phyloP scores from a whole-genome alignment of 345 rosid species.

The Cardamine chenopodiifolia region DNA sequence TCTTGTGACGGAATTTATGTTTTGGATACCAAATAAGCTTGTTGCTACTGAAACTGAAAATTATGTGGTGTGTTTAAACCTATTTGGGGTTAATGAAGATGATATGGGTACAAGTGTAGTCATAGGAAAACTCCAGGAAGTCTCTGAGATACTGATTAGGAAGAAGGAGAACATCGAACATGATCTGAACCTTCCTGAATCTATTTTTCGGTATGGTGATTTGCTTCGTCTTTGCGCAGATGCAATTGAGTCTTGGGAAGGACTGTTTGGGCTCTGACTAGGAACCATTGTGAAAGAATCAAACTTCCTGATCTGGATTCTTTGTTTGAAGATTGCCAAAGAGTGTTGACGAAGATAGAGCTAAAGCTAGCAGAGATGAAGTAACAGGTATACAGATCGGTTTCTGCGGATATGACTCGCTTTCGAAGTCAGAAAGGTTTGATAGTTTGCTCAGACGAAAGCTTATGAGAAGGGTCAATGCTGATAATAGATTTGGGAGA shows the following conservation, averaged over 20 bases:
- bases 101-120: constrained; percentile 12
- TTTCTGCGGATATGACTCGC: constrained; percentile 23
- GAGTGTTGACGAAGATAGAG: constrained; percentile 28
- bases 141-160: neutral
- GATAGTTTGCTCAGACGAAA: neutral
- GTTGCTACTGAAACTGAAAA: constrained; percentile 1
- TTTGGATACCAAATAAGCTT: constrained; percentile 15
- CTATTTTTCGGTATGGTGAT: neutral
- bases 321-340: constrained; percentile 22
- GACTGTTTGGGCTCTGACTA: constrained; percentile 22
- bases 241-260: constrained; percentile 17
- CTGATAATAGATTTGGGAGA: constrained; percentile 7
- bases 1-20: constrained; percentile 28
- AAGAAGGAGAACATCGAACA: constrained; percentile 15
- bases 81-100: constrained; percentile 6
- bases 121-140: constrained; percentile 27
- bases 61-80: neutral
- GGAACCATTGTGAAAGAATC: neutral
- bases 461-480: neutral
- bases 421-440: constrained; percentile 16
- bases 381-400: constrained; percentile 5
- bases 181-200: constrained; percentile 6
- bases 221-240: neutral
- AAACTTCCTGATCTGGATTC: constrained; percentile 12
- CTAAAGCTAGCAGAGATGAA: constrained; percentile 30